These are phyloP conservation scores for Cladosporium sp. DNA, from an alignment of 2,329 filamentous ascomycete genomes.

Conservation along the genomic window DNA sequence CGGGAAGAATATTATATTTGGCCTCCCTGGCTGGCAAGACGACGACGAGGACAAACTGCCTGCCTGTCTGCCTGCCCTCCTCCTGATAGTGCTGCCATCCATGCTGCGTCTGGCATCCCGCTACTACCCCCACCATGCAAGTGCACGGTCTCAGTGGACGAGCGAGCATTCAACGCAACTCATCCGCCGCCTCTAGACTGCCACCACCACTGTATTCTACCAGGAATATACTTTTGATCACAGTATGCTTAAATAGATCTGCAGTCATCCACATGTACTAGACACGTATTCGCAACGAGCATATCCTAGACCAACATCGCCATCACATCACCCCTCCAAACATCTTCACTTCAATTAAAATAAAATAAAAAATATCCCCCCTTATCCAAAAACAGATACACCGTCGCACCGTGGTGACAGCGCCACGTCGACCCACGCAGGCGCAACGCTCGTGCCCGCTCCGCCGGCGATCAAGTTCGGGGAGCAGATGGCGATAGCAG, in stretches of 20 bases:
- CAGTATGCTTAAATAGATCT: background rate
- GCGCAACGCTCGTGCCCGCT: slow-evolving; percentile 3
- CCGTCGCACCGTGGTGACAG: background rate
- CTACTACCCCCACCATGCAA: slow-evolving; percentile 4
- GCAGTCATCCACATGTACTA: too few species aligned
- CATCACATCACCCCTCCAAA: too few species aligned
- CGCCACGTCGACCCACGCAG: slow-evolving; percentile 6
- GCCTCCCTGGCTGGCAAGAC: background rate
- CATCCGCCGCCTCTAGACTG: slow-evolving; percentile 11
- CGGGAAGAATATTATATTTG: background rate
- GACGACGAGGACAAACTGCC: too few species aligned
- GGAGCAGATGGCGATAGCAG: too few species aligned
- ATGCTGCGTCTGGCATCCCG: background rate
- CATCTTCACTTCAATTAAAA: too few species aligned
- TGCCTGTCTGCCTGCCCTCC: too few species aligned
- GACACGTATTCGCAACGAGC: too few species aligned
- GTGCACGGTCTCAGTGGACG: background rate
- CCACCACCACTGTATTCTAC: too few species aligned
- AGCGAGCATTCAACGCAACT: slow-evolving; percentile 6
- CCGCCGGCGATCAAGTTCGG: background rate
- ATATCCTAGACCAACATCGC: too few species aligned
- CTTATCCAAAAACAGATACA: too few species aligned
- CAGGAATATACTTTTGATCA: background rate
- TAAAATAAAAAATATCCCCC: too few species aligned
- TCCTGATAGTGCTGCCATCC: too few species aligned